These are phyloP conservation scores for Cyamopsis tetragonoloba DNA, from an alignment of 306 rosid species.

Conservation along the genomic window DNA sequence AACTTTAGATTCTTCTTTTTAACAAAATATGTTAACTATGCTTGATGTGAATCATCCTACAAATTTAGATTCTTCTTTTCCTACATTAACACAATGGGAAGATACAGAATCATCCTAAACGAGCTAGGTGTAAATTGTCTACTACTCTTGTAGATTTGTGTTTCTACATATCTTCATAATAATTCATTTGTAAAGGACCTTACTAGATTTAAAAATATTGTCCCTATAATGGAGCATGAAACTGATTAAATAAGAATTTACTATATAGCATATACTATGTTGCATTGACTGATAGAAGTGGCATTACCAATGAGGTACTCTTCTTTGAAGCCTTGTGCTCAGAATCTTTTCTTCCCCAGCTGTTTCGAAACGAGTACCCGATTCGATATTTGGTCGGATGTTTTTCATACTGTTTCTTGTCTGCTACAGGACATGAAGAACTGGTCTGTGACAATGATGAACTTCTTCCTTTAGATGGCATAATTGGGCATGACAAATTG, in stretches of 20 bases:
- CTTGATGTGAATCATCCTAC: too few relatives aligned
- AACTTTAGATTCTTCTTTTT: neutral
- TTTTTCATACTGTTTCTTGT: conserved; percentile 55
- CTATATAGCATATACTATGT: conserved; percentile 5
- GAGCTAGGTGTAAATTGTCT: neutral
- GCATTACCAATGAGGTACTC: conserved; percentile 57
- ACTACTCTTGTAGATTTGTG: too few relatives aligned
- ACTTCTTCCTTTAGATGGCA: conserved; percentile 40
- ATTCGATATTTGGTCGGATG: conserved; percentile 47
- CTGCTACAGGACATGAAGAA: conserved; percentile 33
- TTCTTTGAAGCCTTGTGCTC: conserved; percentile 59
- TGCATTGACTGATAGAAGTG: neutral
- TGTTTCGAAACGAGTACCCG: conserved; percentile 67
- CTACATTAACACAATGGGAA: neutral
- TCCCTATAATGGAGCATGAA: too few relatives aligned
- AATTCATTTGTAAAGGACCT: neutral
- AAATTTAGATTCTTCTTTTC: too few relatives aligned
- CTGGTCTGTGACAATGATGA: conserved; percentile 26
- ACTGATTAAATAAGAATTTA: neutral
- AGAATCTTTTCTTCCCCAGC: conserved; percentile 72
- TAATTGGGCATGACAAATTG: conserved; percentile 31
- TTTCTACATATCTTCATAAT: neutral
- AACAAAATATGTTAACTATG: neutral
- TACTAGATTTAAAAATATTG: neutral
- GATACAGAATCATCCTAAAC: neutral